Base-by-base conservation (phyloP, 768 basidiomycete species). In the Suillus decipiens region DNA sequence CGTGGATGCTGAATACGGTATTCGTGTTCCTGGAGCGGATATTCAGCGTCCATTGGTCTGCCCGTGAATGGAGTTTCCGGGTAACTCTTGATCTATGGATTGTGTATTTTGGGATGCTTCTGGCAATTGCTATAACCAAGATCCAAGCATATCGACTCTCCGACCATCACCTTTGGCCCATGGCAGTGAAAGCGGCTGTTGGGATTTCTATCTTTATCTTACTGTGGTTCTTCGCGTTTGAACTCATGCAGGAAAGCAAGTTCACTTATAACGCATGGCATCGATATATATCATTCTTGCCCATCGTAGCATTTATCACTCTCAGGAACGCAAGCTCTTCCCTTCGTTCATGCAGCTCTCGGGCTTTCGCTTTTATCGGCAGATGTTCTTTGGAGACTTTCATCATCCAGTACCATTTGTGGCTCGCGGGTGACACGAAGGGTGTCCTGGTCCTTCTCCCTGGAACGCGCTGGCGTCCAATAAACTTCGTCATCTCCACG, bases 311-410 rank as follows among this genome's bases (percentile, higher is more conserved):
- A 3, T 96, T 92, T 75, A 80, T 84, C 61, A 74, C 83, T 42
- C 79, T 96, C n/a, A 84, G 95, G 66, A 95, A 95, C 68, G 86
- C 92, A 22, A 93, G 79, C 51, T 77, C 82, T 3, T 77, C 84
- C 58, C 78, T 96, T 50, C 88, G 95, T 45, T 90, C 90, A 2
- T 82, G 81, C 42, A 85, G 85, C 24, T 91, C 88, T 12, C 80
- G 78, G 15, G 75, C 85, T 34, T 96, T 95, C 77, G 86, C 86
- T 31, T 93, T 92, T 76, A 81, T 96, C 59, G 95, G 95, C 45
- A 86, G 80, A 71, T 95, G 92, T 75, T 95, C 93, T 5, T 82
- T 96, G 60, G 95, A 97, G 76, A 90, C 93, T 0, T 97, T 95
- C 74, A 90, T 96, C 70, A 84, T 96, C 63, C 94, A 96, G 71